These are phyloP conservation scores for Globisporangium recalcitrans DNA, from an alignment of 352 stramenopile species.

Conservation along the genomic window DNA sequence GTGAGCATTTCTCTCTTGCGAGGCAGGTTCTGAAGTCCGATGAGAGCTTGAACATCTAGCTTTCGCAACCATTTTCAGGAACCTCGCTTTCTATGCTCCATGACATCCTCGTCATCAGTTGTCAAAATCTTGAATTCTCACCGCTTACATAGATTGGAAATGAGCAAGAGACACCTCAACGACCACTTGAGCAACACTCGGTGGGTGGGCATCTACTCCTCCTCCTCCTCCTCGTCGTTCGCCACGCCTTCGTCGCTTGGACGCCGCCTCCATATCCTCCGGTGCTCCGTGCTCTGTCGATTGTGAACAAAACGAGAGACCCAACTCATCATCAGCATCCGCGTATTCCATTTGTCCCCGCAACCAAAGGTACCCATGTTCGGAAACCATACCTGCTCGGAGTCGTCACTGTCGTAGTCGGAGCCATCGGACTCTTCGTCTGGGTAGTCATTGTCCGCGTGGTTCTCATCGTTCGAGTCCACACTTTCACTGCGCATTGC, in stretches of 20 bases:
- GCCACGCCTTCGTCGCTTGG: slow-evolving; percentile 16
- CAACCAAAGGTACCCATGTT: too few relatives aligned
- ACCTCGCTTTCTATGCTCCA: background rate
- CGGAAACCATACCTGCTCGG: slow-evolving; percentile 24
- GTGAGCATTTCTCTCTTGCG: background rate
- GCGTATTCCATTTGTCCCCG: too few relatives aligned
- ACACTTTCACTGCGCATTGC: slow-evolving; percentile 48
- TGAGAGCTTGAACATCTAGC: background rate
- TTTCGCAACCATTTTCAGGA: background rate
- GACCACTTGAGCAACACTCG: too few relatives aligned
- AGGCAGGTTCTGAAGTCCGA: background rate
- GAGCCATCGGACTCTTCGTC: slow-evolving; percentile 61
- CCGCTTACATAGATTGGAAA: background rate
- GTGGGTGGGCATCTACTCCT: too few relatives aligned
- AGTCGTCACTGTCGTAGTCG: slow-evolving; percentile 33
- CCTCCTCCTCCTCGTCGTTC: slow-evolving; percentile 14
- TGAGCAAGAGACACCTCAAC: too few relatives aligned
- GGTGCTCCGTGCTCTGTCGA: slow-evolving; percentile 13
- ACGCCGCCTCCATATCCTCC: slow-evolving; percentile 14
- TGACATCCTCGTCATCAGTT: background rate
- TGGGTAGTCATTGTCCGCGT: slow-evolving; percentile 76
- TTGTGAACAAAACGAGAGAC: background rate
- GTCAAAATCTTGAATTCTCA: background rate
- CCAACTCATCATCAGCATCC: background rate
- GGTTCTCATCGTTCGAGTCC: slow-evolving; percentile 82